Percentiles rank a stretch among this genome's conserved stretches.
These are phyloP conservation scores for Vigna unguiculata DNA, from an alignment of 306 rosid species.

Conservation along the genomic window DNA sequence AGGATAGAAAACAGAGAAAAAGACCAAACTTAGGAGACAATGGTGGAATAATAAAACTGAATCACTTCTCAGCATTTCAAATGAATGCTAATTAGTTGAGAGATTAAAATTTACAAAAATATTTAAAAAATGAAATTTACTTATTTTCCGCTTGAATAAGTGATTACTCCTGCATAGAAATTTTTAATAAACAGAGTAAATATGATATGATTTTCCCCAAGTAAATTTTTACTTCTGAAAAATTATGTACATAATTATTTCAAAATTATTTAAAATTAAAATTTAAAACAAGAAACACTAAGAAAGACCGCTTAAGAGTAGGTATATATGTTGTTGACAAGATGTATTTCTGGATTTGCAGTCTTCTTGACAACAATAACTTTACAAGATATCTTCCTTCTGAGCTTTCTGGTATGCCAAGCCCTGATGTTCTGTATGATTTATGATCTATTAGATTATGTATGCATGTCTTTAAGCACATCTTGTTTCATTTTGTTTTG, in stretches of 20 bases:
- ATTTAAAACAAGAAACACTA: neutral
- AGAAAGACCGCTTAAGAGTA: neutral
- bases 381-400: conserved; percentile 83
- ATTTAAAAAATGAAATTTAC: too few species aligned
- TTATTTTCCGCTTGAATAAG: too few species aligned
- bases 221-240: neutral
- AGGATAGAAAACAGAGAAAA: too few species aligned
- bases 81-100: too few species aligned
- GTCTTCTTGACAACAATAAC: conserved; percentile 93
- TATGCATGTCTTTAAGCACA: neutral
- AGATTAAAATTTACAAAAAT: too few species aligned
- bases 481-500: neutral
- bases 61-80: too few species aligned
- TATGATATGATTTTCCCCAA: neutral
- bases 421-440: conserved; percentile 57
- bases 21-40: too few species aligned
- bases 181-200: neutral
- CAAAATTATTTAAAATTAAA: too few species aligned
- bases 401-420: conserved; percentile 62
- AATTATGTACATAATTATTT: neutral
- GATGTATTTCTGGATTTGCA: conserved; percentile 52
- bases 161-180: too few species aligned
- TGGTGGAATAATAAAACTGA: too few species aligned
- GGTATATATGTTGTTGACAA: conserved; percentile 38
- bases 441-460: conserved; percentile 11